Evolutionary conservation across 441 rosid species (phyloP).

Genomic region (Adansonia rubrostipa): DNA sequence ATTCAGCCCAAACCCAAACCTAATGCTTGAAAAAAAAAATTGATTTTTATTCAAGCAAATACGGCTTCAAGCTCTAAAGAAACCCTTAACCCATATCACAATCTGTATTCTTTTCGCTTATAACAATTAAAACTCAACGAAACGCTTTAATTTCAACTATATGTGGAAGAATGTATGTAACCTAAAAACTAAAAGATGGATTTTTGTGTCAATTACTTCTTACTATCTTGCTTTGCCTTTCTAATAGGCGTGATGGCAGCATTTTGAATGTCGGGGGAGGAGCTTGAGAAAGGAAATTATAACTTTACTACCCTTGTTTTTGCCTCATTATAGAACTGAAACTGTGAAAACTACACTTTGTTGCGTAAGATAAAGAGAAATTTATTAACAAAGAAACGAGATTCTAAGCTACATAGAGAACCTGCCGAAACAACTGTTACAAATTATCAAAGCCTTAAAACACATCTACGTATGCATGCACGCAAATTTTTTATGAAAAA

Average conservation of each 20-base stretch:
- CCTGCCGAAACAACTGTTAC: neutral
- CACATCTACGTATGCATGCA: slow-evolving; percentile 5
- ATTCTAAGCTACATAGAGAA: neutral
- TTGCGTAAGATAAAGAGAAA: neutral
- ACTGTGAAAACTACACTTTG: neutral
- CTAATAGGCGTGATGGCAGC: no score
- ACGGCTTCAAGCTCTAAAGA: no score
- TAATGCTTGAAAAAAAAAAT: no score
- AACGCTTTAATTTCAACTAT: neutral
- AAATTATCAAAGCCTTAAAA: neutral
- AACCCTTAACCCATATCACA: no score
- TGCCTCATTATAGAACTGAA: neutral
- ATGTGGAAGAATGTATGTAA: neutral
- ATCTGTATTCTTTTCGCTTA: no score
- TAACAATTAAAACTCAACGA: neutral
- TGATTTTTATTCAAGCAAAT: no score
- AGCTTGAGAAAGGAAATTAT: no score
- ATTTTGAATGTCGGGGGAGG: no score
- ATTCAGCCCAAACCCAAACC: neutral
- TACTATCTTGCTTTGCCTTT: no score
- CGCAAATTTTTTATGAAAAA: neutral
- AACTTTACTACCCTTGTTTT: neutral
- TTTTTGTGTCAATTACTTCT: no score
- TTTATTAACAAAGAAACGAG: slow-evolving; percentile 18
- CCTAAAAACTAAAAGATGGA: no score